Evolutionary conservation across 768 basidiomycete genomes (phyloP).

Genomic region (Lentinula raphanica): DNA sequence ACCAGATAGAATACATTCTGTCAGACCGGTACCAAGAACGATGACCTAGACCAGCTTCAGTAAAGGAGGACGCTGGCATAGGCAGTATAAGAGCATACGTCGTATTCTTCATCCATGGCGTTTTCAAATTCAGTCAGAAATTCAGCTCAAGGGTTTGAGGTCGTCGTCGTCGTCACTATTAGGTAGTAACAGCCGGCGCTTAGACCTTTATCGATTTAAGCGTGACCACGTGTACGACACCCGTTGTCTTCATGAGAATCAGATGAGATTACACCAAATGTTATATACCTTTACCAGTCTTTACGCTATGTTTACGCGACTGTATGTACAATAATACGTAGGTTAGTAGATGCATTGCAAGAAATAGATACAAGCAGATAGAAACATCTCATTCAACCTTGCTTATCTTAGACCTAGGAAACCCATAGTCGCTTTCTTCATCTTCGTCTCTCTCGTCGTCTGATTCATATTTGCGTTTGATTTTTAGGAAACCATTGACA

Average conservation of each 20-base stretch:
- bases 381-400: background rate
- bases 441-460: conserved; percentile 23
- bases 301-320: too few relatives aligned
- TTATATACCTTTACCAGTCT: too few relatives aligned
- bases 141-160: background rate
- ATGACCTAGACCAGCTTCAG: conserved; percentile 52
- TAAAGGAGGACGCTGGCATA: too few relatives aligned
- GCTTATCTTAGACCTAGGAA: conserved; percentile 11
- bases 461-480: conserved; percentile 31
- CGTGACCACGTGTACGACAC: conserved; percentile 6
- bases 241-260: too few relatives aligned
- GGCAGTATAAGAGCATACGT: conserved; percentile 42
- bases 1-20: conserved; percentile 97
- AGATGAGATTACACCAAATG: too few relatives aligned
- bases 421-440: conserved; percentile 15
- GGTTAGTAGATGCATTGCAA: background rate
- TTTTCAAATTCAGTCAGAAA: conserved; percentile 12
- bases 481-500: conserved; percentile 12
- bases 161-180: background rate
- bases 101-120: conserved; percentile 98
- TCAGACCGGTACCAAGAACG: conserved; percentile 93
- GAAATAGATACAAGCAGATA: background rate
- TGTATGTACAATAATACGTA: background rate
- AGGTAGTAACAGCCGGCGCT: conserved; percentile 7
- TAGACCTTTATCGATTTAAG: conserved; percentile 8